These are phyloP conservation scores for Cladosporium sp. DNA, from an alignment of 2,329 filamentous ascomycete genomes.

Conservation along the genomic window DNA sequence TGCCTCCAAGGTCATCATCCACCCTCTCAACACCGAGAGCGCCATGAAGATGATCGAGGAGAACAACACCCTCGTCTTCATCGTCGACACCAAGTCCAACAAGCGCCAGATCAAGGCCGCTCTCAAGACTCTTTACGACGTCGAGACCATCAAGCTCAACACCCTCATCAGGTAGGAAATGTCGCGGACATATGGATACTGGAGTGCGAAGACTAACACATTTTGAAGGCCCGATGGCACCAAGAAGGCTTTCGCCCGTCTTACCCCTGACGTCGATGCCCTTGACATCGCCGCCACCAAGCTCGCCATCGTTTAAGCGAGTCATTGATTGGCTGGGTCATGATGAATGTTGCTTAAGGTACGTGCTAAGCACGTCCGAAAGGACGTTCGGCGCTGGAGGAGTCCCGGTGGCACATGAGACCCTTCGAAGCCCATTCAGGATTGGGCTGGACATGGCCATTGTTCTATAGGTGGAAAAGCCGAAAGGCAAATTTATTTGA, in stretches of 20 bases:
- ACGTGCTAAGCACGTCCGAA: too few relatives aligned
- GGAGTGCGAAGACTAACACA: conserved; percentile 14
- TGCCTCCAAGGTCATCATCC: conserved; percentile 94
- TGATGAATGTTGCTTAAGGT: neutral
- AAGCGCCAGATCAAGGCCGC: conserved; percentile 99
- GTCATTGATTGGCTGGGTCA: conserved; percentile 25
- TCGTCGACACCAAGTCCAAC: conserved; percentile 71
- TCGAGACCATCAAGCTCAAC: conserved; percentile 98
- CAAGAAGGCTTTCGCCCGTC: conserved; percentile 98
- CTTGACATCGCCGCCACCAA: conserved; percentile 99
- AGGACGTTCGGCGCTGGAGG: conserved; percentile 5
- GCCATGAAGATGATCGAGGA: conserved; percentile 99
- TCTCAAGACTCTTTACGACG: conserved; percentile 99
- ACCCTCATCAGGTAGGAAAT: conserved; percentile 80
- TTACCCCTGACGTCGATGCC: conserved; percentile 94
- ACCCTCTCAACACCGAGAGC: conserved; percentile 98
- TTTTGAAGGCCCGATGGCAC: conserved; percentile 75
- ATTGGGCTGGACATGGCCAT: conserved; percentile 9
- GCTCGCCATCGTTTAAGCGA: conserved; percentile 86
- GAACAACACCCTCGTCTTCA: conserved; percentile 83
- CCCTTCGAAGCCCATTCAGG: conserved; percentile 6
- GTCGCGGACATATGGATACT: neutral
- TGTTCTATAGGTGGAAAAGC: conserved; percentile 5
- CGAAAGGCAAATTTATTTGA: conserved; percentile 4
- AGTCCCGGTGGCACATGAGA: neutral